Base-by-base conservation (phyloP, 2,329 filamentous ascomycete species). In the Venturia pyrina region DNA sequence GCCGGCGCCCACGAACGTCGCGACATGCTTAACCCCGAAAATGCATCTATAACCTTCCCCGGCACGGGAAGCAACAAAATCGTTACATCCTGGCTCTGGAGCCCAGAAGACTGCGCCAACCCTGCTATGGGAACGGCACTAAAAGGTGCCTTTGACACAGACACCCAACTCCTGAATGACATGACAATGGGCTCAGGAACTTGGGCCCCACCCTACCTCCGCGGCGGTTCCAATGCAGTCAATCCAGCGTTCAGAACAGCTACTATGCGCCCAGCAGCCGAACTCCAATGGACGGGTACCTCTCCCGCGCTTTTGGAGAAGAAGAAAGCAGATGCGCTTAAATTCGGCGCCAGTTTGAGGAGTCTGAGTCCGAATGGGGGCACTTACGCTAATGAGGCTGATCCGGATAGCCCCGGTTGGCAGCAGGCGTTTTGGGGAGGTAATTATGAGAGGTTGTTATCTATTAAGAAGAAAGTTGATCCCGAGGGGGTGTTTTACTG, bases 281-380 rank as follows among this genome's bases (percentile, higher is more conserved):
- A 66, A 17, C 64, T 71, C 28, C 73, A 72, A 57, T 73, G 73
- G 65, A 43, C 6, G 10, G 61, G 48, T n/a, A 57, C 44, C 8
- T 28, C 32, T n/a, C 40, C n/a, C 32, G 44, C 21, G 2, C 10
- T 40, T 21, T 11, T 57, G 34, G n/a, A 40, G 62, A 57, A 66
- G 50, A 65, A 65, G 28, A 56, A 65, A 40, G 10, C 11, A 41
- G 61, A 66, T 34, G 61, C 46, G 5, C 15, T 53, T 5, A 53
- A 59, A 28, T 66, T 66, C n/a, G 46, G 62, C 6, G 50, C 41
- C 10, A 61, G 50, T 19, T 50, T 65, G 44, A 60, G 53, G 56
- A n/a, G 24, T 11, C 17, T 65, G 34, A 56, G 17, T 19, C 60
- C 60, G 19, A 21, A 50, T 24, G 57, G 34, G 13, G 65, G 65